phyloP scores from a whole-genome alignment of 305 asterid genomes.

The Solanum hybrid region DNA sequence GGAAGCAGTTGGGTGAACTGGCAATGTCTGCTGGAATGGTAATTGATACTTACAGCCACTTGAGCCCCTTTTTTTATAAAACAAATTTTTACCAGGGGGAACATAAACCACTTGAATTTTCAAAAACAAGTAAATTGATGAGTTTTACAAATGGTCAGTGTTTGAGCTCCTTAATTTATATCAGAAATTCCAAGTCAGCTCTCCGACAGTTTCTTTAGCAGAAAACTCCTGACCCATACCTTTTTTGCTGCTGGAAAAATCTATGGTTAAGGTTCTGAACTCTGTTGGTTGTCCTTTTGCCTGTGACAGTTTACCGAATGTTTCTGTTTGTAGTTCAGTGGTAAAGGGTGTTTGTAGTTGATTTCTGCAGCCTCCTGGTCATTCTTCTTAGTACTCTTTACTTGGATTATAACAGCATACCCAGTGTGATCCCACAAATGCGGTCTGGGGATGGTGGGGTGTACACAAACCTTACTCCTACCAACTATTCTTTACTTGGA shows the following conservation, averaged over 20 bases:
- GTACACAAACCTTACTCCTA: neutral
- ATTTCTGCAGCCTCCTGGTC: neutral
- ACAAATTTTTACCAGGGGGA: neutral
- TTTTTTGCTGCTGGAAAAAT: neutral
- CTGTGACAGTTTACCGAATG: neutral
- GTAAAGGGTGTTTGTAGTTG: neutral
- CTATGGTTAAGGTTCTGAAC: neutral
- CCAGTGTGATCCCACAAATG: neutral
- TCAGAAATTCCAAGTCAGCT: neutral
- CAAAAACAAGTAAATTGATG: neutral
- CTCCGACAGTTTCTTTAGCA: neutral
- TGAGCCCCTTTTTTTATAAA: neutral
- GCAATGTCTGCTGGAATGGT: slow-evolving; percentile 99
- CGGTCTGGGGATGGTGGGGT: neutral
- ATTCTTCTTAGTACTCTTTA: neutral
- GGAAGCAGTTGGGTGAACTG: slow-evolving; percentile 99
- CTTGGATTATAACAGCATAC: neutral
- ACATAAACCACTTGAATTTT: neutral
- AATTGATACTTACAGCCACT: slow-evolving; percentile 8
- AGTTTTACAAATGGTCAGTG: neutral
- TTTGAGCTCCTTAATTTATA: slow-evolving; percentile 1
- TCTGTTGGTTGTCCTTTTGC: neutral
- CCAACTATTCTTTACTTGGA: neutral
- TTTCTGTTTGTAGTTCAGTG: neutral
- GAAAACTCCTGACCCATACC: neutral